Percentiles rank a stretch among this genome's conserved stretches.
These are phyloP conservation scores for Scheffersomyces ergatensis DNA, from an alignment of 805 yeast genomes.

Conservation along the genomic window DNA sequence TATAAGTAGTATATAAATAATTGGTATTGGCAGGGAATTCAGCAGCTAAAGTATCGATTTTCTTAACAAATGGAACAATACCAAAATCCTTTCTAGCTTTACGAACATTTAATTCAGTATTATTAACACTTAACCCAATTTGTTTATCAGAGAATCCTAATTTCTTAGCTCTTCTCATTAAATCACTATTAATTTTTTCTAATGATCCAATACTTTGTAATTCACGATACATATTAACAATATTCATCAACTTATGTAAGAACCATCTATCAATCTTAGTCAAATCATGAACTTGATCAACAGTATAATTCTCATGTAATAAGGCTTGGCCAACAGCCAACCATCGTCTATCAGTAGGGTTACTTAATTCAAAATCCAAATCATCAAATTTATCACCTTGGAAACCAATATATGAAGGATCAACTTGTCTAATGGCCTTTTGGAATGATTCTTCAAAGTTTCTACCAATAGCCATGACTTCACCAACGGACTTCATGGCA, in stretches of 20 bases:
- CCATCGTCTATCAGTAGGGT: slow-evolving; percentile 96
- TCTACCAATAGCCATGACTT: slow-evolving; percentile 98
- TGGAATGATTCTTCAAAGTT: slow-evolving; percentile 97
- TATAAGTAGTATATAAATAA: slow-evolving; percentile 93
- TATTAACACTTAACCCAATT: slow-evolving; percentile 74
- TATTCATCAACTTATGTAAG: slow-evolving; percentile 86
- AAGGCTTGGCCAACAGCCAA: slow-evolving; percentile 97
- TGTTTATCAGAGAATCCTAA: slow-evolving; percentile 95
- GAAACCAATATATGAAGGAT: slow-evolving; percentile 86
- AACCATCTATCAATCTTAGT: slow-evolving; percentile 96
- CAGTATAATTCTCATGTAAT: slow-evolving; percentile 85
- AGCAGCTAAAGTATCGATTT: slow-evolving; percentile 96
- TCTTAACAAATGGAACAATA: slow-evolving; percentile 89
- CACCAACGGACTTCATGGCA: slow-evolving; percentile 98
- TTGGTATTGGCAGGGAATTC: slow-evolving; percentile 98
- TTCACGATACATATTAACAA: slow-evolving; percentile 84
- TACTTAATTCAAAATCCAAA: slow-evolving; percentile 71
- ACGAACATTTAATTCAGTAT: slow-evolving; percentile 80
- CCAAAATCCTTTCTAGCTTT: slow-evolving; percentile 75
- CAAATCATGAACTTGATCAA: slow-evolving; percentile 87
- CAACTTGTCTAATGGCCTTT: slow-evolving; percentile 95
- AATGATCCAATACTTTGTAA: slow-evolving; percentile 61
- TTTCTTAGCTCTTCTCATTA: slow-evolving; percentile 79
- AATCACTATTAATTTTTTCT: slow-evolving; percentile 60
- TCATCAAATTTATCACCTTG: slow-evolving; percentile 81